phyloP scores from a whole-genome alignment of 1,284 basidiomycete genomes.

The Tylopilus sp. region DNA sequence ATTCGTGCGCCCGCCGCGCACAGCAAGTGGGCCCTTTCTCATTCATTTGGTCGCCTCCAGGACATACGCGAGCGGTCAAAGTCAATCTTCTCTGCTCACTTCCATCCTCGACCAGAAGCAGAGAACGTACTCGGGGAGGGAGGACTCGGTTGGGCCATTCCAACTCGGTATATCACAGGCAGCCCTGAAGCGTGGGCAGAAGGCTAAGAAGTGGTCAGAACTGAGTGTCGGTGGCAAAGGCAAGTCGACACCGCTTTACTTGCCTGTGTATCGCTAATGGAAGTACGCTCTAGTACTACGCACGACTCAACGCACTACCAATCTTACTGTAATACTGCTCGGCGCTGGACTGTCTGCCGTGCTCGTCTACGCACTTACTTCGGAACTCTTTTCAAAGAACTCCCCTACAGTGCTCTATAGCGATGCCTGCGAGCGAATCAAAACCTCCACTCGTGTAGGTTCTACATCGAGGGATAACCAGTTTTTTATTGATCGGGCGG shows the following conservation, averaged over 20 bases:
- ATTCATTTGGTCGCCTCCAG: conserved; percentile 18
- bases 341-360: conserved; percentile 79
- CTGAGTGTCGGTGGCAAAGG: conserved; percentile 79
- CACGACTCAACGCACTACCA: conserved; percentile 72
- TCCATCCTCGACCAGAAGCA: conserved; percentile 63
- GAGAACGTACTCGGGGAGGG: conserved; percentile 35
- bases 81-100: conserved; percentile 55
- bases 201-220: conserved; percentile 76
- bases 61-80: conserved; percentile 48
- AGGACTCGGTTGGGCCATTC: conserved; percentile 75
- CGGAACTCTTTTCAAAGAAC: conserved; percentile 89
- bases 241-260: conserved; percentile 34
- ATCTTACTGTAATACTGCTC: conserved; percentile 76
- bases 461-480: conserved; percentile 3
- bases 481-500: neutral
- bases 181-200: conserved; percentile 49
- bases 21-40: neutral
- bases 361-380: conserved; percentile 79
- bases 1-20: neutral
- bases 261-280: neutral
- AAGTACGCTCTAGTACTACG: conserved; percentile 15
- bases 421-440: conserved; percentile 81
- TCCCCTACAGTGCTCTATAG: conserved; percentile 87
- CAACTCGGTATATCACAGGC: conserved; percentile 67
- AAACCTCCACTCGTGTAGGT: conserved; percentile 63